phyloP scores from a whole-genome alignment of 1,284 basidiomycete species.

The Paramarasmius palmivorus region DNA sequence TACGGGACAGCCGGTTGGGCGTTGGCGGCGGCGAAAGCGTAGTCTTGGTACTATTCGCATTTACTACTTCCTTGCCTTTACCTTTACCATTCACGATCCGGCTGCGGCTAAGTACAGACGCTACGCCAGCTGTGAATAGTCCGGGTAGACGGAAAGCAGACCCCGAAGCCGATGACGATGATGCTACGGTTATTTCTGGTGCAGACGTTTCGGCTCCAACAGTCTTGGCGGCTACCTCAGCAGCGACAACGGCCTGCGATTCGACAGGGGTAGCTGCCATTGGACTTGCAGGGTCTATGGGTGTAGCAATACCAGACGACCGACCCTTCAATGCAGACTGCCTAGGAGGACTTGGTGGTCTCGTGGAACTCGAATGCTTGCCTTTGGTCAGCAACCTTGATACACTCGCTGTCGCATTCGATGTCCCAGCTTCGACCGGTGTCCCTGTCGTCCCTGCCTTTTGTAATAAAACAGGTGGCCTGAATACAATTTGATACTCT shows the following conservation, averaged over 20 bases:
- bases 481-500: constrained; percentile 15
- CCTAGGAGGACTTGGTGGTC: constrained; percentile 16
- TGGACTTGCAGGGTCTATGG: not conserved
- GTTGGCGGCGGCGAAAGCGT: not conserved
- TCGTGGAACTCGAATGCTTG: constrained; percentile 45
- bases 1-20: not conserved
- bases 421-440: constrained; percentile 53
- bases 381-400: constrained; percentile 73
- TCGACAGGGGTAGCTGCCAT: not conserved
- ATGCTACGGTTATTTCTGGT: not conserved
- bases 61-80: not conserved
- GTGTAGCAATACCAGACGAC: not conserved
- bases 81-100: not conserved
- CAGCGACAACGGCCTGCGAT: not conserved
- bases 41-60: not conserved
- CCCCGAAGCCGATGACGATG: not conserved
- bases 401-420: constrained; percentile 71
- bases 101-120: not conserved
- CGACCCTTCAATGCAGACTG: constrained; percentile 8
- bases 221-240: not conserved
- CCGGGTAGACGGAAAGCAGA: constrained; percentile 2
- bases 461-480: constrained; percentile 11
- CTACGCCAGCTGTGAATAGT: not conserved
- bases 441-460: constrained; percentile 45
- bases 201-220: too few relatives aligned